Evolutionary conservation across 176 grass and related monocot genomes (phyloP).

Genomic region (Lolium perenne): DNA sequence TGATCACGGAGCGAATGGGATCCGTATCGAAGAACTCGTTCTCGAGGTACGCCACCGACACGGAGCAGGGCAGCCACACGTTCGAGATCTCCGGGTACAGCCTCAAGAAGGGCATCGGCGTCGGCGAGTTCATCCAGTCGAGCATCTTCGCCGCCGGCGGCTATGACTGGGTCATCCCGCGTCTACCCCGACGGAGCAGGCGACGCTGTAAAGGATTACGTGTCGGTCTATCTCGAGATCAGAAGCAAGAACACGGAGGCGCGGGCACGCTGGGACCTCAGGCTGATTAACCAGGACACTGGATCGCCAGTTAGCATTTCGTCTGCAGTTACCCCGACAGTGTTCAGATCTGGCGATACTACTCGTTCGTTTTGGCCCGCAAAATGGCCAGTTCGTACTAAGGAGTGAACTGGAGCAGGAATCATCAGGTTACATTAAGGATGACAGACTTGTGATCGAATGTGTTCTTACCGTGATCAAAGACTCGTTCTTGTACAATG

Average conservation of each 20-base stretch:
- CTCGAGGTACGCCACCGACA: not conserved
- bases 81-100: conserved; percentile 5
- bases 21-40: not conserved
- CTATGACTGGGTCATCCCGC: not conserved
- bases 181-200: not conserved
- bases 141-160: not conserved
- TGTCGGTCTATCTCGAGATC: not conserved
- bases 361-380: not conserved
- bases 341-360: not conserved
- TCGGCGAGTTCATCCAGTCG: not conserved
- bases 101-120: not conserved
- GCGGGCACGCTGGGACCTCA: not conserved
- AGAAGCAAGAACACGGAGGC: not conserved
- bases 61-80: not conserved
- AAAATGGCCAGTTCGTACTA: not conserved
- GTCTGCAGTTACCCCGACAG: not conserved
- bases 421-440: not conserved
- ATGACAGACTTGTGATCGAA: not conserved
- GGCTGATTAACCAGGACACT: not conserved
- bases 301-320: not conserved
- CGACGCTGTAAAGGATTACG: no score
- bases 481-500: not conserved
- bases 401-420: not conserved
- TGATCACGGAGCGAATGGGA: not conserved
- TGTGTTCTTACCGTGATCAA: conserved; percentile 10